Conservation (phyloP, 768 basidiomycete species). For the Podaxis pistillaris region DNA sequence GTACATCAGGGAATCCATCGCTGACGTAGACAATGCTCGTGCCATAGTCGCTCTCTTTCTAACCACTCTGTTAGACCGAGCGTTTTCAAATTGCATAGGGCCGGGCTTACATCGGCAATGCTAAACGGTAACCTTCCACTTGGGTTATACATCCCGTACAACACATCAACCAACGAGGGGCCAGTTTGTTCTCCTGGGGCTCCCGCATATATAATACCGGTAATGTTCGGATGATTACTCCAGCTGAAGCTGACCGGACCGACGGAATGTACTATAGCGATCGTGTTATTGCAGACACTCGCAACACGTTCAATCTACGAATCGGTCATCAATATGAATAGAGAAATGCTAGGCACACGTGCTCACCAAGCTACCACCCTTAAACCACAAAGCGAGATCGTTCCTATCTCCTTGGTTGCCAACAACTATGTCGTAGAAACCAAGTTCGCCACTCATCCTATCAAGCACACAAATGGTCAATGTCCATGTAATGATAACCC, state of each 20-base stretch:
- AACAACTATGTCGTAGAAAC: conserved; percentile 57
- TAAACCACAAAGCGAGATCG: conserved; percentile 57
- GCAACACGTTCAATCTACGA: conserved; percentile 54
- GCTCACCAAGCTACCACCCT: conserved; percentile 47
- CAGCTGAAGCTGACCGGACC: conserved; percentile 75
- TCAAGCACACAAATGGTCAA: conserved; percentile 23
- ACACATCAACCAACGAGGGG: conserved; percentile 70
- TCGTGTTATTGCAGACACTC: conserved; percentile 67
- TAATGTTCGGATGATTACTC: conserved; percentile 74
- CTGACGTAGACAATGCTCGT: conserved; percentile 44
- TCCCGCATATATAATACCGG: conserved; percentile 58
- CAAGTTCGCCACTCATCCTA: conserved; percentile 51
- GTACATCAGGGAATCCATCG: conserved; percentile 37
- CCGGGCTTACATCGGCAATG: conserved; percentile 57
- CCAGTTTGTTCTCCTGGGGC: conserved; percentile 75
- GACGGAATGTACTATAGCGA: conserved; percentile 79
- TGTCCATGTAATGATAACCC: conserved; percentile 15
- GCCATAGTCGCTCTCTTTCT: conserved; percentile 40
- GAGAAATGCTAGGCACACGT: background rate
- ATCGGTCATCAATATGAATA: conserved; percentile 28
- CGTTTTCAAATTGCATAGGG: background rate
- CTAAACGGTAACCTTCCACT: conserved; percentile 70
- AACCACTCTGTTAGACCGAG: background rate
- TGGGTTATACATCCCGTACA: conserved; percentile 78
- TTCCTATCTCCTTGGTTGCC: conserved; percentile 62